Conservation (phyloP, 1,284 basidiomycete species). For the Cryptococcus amylolentus region DNA sequence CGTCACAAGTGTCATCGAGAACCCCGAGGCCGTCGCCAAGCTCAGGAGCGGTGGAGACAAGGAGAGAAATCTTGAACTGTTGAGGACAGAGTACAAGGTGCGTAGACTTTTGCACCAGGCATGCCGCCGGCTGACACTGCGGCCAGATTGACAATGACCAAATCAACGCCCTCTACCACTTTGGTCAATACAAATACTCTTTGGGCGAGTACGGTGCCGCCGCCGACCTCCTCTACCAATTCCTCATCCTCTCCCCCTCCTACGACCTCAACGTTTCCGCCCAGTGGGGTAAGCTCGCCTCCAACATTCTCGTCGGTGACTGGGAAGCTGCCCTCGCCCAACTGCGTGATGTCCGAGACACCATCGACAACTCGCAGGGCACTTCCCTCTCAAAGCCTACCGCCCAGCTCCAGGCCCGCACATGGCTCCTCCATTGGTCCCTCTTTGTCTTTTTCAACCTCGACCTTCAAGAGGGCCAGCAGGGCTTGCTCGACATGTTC, state of each 20-base stretch:
- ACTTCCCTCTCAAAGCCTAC: constrained; percentile 60
- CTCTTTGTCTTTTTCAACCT: constrained; percentile 99
- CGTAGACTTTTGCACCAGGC: constrained; percentile 34
- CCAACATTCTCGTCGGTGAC: constrained; percentile 88
- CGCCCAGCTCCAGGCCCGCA: constrained; percentile 84
- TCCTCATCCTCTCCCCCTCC: constrained; percentile 93
- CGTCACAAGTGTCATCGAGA: constrained; percentile 92
- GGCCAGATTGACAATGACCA: constrained; percentile 82
- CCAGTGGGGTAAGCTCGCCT: constrained; percentile 97
- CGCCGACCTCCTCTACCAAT: constrained; percentile 97
- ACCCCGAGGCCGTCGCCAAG: constrained; percentile 78
- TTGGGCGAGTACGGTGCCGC: constrained; percentile 95
- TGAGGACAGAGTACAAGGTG: constrained; percentile 90
- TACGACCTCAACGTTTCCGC: constrained; percentile 86
- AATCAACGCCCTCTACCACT: constrained; percentile 95
- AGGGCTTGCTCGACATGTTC: constrained; percentile 94
- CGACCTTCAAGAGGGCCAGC: constrained; percentile 69
- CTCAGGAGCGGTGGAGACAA: constrained; percentile 81
- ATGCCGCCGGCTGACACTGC: neutral
- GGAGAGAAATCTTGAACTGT: constrained; percentile 88
- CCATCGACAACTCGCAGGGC: constrained; percentile 66
- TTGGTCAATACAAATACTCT: constrained; percentile 96
- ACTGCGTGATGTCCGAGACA: constrained; percentile 86
- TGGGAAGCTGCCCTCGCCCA: constrained; percentile 94
- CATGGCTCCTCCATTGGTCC: constrained; percentile 97